These are phyloP conservation scores for Tilletia setariae DNA, from an alignment of 1,284 basidiomycete genomes.

Conservation along the genomic window DNA sequence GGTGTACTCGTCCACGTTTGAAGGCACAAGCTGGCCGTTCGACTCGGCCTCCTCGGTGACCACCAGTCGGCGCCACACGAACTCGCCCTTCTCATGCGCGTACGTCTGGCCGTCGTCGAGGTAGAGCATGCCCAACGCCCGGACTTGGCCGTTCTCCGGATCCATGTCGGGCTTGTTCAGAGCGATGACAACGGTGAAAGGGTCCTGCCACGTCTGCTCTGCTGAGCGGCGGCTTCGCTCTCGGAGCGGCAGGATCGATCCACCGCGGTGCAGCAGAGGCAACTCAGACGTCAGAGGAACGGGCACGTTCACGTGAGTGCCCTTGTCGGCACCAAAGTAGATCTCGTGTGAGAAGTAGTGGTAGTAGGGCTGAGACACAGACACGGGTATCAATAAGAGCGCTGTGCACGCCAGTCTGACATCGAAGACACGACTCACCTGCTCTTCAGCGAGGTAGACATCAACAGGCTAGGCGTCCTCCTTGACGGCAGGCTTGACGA, in stretches of 20 bases:
- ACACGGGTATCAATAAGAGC: no score
- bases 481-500: slow-evolving; percentile 84
- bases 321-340: slow-evolving; percentile 66
- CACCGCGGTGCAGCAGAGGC: slow-evolving; percentile 86
- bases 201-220: slow-evolving; percentile 82
- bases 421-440: background rate
- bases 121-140: slow-evolving; percentile 80
- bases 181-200: slow-evolving; percentile 85
- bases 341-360: slow-evolving; percentile 69
- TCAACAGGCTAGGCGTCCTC: slow-evolving; percentile 69
- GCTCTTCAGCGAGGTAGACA: slow-evolving; percentile 81
- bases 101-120: slow-evolving; percentile 91
- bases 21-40: background rate
- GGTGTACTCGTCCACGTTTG: slow-evolving; percentile 20
- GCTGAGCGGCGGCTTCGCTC: slow-evolving; percentile 82
- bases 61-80: slow-evolving; percentile 62
- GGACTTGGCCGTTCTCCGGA: slow-evolving; percentile 17
- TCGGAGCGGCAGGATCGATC: slow-evolving; percentile 80
- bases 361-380: slow-evolving; percentile 72
- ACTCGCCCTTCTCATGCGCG: slow-evolving; percentile 71
- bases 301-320: slow-evolving; percentile 66
- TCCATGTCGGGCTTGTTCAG: slow-evolving; percentile 60
- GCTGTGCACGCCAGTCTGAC: background rate
- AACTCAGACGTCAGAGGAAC: slow-evolving; percentile 71
- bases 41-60: background rate